Evolutionary conservation across 129 eudicot species (phyloP).

Genomic region (Mikania micrantha): DNA sequence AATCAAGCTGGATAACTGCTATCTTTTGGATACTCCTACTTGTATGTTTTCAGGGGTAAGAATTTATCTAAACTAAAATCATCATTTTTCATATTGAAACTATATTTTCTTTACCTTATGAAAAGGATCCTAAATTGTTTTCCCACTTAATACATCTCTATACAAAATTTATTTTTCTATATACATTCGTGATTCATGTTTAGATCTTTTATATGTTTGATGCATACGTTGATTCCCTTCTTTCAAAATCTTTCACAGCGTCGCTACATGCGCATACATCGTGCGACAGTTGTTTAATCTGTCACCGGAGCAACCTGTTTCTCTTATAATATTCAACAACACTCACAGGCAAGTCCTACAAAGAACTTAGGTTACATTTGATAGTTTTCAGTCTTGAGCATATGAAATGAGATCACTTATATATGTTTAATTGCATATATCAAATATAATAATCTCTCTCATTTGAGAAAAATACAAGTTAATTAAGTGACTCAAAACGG

Average conservation of each 20-base stretch:
- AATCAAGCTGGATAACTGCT: neutral
- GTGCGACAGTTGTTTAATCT: neutral
- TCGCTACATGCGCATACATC: slow-evolving; percentile 2
- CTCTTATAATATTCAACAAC: neutral
- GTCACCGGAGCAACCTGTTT: neutral
- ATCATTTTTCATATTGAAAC: too few species aligned
- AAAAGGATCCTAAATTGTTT: too few species aligned
- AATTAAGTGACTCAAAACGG: too few species aligned
- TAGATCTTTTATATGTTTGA: neutral
- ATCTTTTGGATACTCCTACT: neutral
- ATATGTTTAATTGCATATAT: neutral
- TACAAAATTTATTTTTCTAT: neutral
- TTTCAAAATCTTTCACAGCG: neutral
- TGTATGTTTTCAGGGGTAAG: slow-evolving; percentile 2
- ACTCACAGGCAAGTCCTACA: neutral
- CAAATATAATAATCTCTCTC: neutral
- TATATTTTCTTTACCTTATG: too few species aligned
- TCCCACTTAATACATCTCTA: neutral
- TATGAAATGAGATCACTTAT: neutral
- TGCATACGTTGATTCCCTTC: neutral
- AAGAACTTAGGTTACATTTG: neutral
- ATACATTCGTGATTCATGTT: neutral
- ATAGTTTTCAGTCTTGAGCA: neutral
- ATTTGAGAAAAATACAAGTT: too few species aligned
- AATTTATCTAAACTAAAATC: too few species aligned